Base-by-base conservation (phyloP, 805 yeast species). In the Kuraishia ogatae region DNA sequence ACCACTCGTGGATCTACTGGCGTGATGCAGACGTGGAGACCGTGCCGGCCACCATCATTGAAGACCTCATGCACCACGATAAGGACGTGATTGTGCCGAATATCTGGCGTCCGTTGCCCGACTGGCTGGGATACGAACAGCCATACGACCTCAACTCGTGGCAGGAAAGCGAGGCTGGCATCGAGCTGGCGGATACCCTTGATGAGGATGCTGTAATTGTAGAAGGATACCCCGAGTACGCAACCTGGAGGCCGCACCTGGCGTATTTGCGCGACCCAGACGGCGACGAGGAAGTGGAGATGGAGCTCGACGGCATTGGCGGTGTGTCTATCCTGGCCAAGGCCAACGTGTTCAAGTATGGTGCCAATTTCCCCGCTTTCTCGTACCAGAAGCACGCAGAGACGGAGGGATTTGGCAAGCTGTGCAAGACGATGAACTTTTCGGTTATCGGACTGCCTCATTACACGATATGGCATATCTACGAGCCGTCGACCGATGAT, bases 1-100 rank as follows among this genome's bases (percentile, higher is more conserved):
- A 91, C 67, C 97, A 91, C 67, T 81, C 96, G 1, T 90, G 92
- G 87, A 97, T 91, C 6, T 90, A 91, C 68, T 91, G 97, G 97
- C 80, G 97, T 71, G 97, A 91, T 73, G 96, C 92, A 13, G 97
- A 91, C 70, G 96, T 91, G 15, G 96, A 90, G 66, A 82, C 89
- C 0, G 83, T 85, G 29, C 96, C 97, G 5, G 78, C 83, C 0
- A 83, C 96, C 1, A 81, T 91, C 58, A 71, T 91, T 59, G 96
- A 91, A 68, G 97, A 91, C 70, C 73, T 91, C 63, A 91, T 91
- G 97, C 87, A 82, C 63, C 96, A 89, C 69, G 83, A 86, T 66
- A 81, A 79, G 65, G 97, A 91, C 67, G 94, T 91, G 28, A 89
- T 90, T 50, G 97, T 91, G 19, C 97, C 97, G 11, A 91, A 88